These are phyloP conservation scores for Alternaria sp. DNA, from an alignment of 2,329 filamentous ascomycete species.

Conservation along the genomic window DNA sequence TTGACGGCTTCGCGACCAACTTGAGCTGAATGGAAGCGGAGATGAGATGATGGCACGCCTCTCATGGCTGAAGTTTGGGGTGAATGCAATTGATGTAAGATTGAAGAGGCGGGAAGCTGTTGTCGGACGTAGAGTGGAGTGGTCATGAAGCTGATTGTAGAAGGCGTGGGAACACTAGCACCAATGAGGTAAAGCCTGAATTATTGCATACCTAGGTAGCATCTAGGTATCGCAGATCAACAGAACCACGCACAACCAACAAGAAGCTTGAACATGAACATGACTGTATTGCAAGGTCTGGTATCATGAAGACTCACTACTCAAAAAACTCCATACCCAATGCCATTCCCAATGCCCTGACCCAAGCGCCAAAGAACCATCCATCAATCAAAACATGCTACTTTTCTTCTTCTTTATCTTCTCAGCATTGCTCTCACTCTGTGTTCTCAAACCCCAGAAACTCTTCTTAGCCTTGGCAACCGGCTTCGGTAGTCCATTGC, in stretches of 20 bases:
- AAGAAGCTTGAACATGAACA: neutral
- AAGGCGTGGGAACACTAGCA: neutral
- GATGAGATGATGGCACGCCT: neutral
- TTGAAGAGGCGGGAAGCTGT: neutral
- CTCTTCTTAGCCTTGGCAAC: conserved; percentile 46
- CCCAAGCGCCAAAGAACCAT: conserved; percentile 3
- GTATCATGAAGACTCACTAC: conserved; percentile 3
- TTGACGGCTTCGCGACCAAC: neutral
- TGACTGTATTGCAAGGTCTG: neutral
- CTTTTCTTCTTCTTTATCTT: conserved; percentile 54
- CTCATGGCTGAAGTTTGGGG: neutral
- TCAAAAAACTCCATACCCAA: neutral
- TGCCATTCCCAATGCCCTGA: conserved; percentile 4
- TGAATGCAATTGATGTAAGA: neutral
- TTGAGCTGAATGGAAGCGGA: neutral
- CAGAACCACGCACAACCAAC: neutral
- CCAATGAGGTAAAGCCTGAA: too few species aligned
- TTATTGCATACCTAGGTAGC: neutral
- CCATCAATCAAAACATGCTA: conserved; percentile 51
- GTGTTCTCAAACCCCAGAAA: conserved; percentile 45
- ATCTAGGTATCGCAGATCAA: neutral
- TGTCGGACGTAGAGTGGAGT: accelerated
- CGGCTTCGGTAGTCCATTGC: conserved; percentile 37
- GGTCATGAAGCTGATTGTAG: neutral
- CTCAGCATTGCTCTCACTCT: conserved; percentile 36